phyloP scores from a whole-genome alignment of 2,329 filamentous ascomycete species.

The Penicillium vulpinum region DNA sequence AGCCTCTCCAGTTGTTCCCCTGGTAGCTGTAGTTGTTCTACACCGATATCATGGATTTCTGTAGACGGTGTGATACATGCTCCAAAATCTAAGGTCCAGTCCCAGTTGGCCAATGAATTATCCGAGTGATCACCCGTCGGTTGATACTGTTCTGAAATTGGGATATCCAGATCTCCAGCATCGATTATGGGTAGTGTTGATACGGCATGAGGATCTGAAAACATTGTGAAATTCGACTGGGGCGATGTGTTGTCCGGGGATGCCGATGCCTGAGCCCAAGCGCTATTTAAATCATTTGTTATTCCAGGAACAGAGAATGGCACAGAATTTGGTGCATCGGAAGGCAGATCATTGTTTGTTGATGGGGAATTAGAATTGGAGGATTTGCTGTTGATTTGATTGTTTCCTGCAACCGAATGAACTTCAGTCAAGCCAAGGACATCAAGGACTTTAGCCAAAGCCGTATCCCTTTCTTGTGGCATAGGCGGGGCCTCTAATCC shows the following conservation, averaged over 20 bases:
- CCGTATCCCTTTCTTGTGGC: conserved; percentile 13
- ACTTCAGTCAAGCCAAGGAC: conserved; percentile 12
- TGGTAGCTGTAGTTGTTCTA: neutral
- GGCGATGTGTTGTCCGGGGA: neutral
- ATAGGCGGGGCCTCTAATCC: conserved; percentile 16
- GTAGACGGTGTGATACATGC: neutral
- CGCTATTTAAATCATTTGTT: neutral
- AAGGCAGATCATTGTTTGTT: neutral
- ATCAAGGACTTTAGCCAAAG: conserved; percentile 13
- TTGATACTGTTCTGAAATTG: neutral
- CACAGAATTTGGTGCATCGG: neutral
- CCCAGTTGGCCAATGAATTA: neutral
- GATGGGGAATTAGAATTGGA: neutral
- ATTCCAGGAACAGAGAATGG: neutral
- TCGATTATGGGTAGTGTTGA: neutral
- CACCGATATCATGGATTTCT: neutral
- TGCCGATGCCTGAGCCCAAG: neutral
- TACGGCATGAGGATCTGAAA: neutral
- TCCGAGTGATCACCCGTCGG: neutral
- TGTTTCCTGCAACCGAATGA: neutral
- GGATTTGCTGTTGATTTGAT: neutral
- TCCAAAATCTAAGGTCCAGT: neutral
- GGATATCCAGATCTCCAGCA: neutral
- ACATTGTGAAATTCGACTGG: neutral
- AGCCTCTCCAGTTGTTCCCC: neutral